A percentile compares a stretch with the other conserved stretches of the same genome.
These are phyloP conservation scores for Solanum ahanhuiri DNA, from an alignment of 257 asterid genomes.

Conservation along the genomic window DNA sequence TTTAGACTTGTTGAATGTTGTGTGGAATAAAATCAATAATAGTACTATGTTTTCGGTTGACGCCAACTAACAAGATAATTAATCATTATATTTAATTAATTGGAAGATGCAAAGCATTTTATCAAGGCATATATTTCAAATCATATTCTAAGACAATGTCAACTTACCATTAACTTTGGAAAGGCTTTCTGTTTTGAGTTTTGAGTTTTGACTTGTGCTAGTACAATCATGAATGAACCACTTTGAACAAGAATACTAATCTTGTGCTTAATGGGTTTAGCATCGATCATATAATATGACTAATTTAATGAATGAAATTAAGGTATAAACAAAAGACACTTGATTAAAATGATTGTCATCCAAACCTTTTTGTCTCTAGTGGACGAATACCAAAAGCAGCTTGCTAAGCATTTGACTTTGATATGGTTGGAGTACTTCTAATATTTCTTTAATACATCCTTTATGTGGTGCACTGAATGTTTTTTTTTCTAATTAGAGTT, in stretches of 20 bases:
- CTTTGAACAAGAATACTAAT: neutral
- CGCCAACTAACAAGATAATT: neutral
- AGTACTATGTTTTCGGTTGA: neutral
- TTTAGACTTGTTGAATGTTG: neutral
- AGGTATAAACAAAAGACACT: neutral
- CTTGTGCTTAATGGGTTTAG: neutral
- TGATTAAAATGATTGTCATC: neutral
- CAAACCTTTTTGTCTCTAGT: slow-evolving; percentile 3
- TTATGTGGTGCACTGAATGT: neutral
- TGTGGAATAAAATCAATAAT: neutral
- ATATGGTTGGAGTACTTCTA: neutral
- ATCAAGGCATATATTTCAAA: neutral
- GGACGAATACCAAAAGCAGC: neutral
- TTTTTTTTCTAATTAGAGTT: neutral
- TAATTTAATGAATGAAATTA: neutral
- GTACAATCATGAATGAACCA: slow-evolving; percentile 1
- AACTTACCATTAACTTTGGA: neutral
- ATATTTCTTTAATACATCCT: neutral
- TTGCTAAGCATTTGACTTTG: slow-evolving; percentile 17
- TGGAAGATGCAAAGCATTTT: neutral
- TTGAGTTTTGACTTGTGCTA: neutral
- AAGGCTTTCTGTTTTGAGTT: neutral
- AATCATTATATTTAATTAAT: neutral
- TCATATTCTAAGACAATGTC: neutral
- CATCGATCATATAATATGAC: neutral